Evolutionary conservation across 257 asterid genomes (phyloP).

Genomic region (Echites panduratus): DNA sequence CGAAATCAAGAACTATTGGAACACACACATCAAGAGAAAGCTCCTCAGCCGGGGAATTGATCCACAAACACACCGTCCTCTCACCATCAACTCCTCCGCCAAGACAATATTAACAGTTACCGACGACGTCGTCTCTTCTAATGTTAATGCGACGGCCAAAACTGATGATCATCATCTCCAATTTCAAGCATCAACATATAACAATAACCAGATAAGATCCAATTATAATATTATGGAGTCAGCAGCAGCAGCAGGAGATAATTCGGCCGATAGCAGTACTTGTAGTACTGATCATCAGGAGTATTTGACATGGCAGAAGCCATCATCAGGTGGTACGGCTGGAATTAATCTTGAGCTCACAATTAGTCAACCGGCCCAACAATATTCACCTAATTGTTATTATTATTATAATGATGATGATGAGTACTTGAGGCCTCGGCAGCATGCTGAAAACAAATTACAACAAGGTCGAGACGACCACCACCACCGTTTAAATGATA

Average conservation of each 20-base stretch:
- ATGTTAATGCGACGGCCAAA: too few relatives aligned
- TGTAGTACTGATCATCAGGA: conserved; percentile 7
- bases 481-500: too few relatives aligned
- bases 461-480: too few relatives aligned
- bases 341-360: conserved; percentile 37
- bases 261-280: neutral
- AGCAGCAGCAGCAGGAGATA: neutral
- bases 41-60: conserved; percentile 34
- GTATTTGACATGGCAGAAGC: too few relatives aligned
- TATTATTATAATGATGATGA: too few relatives aligned
- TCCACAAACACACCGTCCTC: conserved; percentile 31
- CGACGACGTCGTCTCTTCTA: too few relatives aligned
- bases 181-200: too few relatives aligned
- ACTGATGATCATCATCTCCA: too few relatives aligned
- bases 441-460: too few relatives aligned
- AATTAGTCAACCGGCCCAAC: conserved; percentile 25
- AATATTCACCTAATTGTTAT: neutral
- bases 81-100: conserved; percentile 9
- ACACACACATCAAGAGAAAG: conserved; percentile 41
- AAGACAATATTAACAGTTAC: neutral
- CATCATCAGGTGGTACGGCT: neutral
- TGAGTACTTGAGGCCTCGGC: too few relatives aligned
- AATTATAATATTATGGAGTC: too few relatives aligned
- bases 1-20: conserved; percentile 45
- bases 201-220: too few relatives aligned